Percentiles rank a stretch among this genome's conserved stretches.
Evolutionary conservation across 805 yeast genomes (phyloP).

Genomic region (Ogataea zsoltii): DNA sequence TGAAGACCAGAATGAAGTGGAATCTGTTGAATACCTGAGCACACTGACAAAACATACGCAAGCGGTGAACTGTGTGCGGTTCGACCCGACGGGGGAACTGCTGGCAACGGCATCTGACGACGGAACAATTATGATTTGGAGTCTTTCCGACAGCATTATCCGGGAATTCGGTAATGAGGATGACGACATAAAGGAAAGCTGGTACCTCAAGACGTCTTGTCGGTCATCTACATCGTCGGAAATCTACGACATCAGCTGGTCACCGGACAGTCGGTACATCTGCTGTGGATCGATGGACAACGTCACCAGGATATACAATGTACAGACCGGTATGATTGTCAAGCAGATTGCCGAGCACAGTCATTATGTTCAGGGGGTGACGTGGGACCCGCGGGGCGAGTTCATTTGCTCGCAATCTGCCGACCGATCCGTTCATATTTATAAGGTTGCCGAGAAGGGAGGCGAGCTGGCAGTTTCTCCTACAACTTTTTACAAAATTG

Average conservation of each 20-base stretch:
- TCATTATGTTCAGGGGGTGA: slow-evolving; percentile 93
- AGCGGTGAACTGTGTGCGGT: slow-evolving; percentile 90
- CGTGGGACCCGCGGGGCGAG: slow-evolving; percentile 89
- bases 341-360: slow-evolving; percentile 68
- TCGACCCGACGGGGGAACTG: slow-evolving; percentile 64
- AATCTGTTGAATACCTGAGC: slow-evolving; percentile 68
- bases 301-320: slow-evolving; percentile 66
- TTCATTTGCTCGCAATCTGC: slow-evolving; percentile 86
- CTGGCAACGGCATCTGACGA: slow-evolving; percentile 96
- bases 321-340: slow-evolving; percentile 55
- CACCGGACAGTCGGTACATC: slow-evolving; percentile 75
- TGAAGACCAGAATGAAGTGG: slow-evolving; percentile 25
- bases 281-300: slow-evolving; percentile 95
- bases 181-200: slow-evolving; percentile 66
- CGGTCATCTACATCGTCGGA: slow-evolving; percentile 59
- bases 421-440: slow-evolving; percentile 79
- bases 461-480: slow-evolving; percentile 37
- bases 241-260: slow-evolving; percentile 91
- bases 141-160: slow-evolving; percentile 50
- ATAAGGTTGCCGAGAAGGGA: slow-evolving; percentile 40
- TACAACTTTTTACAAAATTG: slow-evolving; percentile 47
- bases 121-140: slow-evolving; percentile 86
- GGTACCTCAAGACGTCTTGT: slow-evolving; percentile 65
- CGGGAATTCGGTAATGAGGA: slow-evolving; percentile 61
- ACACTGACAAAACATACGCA: slow-evolving; percentile 88